Base-by-base conservation (phyloP, 768 basidiomycete species). In the Tricholomella constricta region DNA sequence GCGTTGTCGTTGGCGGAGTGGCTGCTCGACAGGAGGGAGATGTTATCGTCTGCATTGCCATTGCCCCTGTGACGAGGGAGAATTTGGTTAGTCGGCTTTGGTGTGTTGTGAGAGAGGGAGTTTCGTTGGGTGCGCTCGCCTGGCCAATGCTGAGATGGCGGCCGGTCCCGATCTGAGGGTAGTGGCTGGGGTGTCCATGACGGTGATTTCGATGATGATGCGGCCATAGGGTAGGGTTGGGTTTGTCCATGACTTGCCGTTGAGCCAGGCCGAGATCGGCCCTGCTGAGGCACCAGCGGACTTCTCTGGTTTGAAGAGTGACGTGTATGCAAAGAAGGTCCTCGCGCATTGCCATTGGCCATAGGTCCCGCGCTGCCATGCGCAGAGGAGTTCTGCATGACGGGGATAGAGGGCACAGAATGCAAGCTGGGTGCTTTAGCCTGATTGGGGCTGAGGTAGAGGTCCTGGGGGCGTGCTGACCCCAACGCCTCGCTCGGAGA, bases 401-500 rank as follows among this genome's bases (percentile, higher is more conserved):
- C 32, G 27, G 53, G 5, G 23, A 52, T 26, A 9, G 51, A 52
- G 22, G 48, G 52, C 12, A 32, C 43, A 22, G 56, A 51, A 45
- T 26, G 54, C 3, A 58, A 4, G 29, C 44, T 52, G 34, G 52
- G 55, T 40, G 52, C 9, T 14, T 22, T 15, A 41, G 36, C 8
- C 3, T 34, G 45, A 27, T 41, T 38, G 22, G 61, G 60, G 45
- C 56, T 62, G 9, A 64, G 51, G 25, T 56, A 50, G 22, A 48
- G 48, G 7, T 27, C 50, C 29, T 50, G 52, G 7, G 34, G 50
- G 20, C 45, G 54, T 15, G 19, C 52, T 43, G 58, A 56, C n/a
- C 48, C 20, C 11, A 51, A 38, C 7, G 55, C 52, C 8, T 62
- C 61, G 26, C 43, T 64, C 15, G 63, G 60, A 5, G 59, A 60